Evolutionary conservation across 106 monocot species (phyloP).

Genomic region (Dendrobium catenatum): DNA sequence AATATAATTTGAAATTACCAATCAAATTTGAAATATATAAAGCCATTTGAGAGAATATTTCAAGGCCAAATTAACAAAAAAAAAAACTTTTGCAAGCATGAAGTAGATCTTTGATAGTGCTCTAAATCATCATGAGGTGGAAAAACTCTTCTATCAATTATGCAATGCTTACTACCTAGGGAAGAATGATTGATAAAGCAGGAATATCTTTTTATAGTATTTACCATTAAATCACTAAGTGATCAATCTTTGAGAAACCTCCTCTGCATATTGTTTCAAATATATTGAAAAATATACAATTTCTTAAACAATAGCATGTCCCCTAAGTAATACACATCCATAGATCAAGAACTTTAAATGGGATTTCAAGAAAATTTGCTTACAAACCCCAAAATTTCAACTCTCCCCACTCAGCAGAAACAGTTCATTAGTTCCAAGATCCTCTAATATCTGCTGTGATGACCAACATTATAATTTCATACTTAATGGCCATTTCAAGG

Average conservation of each 20-base stretch:
- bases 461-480: neutral
- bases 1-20: neutral
- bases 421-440: neutral
- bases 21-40: neutral
- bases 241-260: neutral
- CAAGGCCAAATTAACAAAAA: neutral
- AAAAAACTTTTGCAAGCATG: neutral
- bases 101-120: neutral
- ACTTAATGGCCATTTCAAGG: too few species aligned
- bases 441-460: neutral
- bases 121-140: neutral
- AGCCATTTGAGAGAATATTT: neutral
- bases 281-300: neutral
- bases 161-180: neutral
- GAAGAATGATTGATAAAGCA: neutral
- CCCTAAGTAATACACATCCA: neutral
- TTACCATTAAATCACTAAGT: neutral
- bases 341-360: neutral
- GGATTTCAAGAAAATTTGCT: neutral
- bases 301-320: neutral
- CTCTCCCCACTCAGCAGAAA: neutral
- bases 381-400: neutral
- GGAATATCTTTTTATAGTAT: neutral
- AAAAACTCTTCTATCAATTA: neutral
- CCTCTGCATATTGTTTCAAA: conserved; percentile 1